A percentile compares a stretch with the other conserved stretches of the same genome.
phyloP scores from a whole-genome alignment of 2,329 filamentous ascomycete genomes.

The Cadophora gregata region DNA sequence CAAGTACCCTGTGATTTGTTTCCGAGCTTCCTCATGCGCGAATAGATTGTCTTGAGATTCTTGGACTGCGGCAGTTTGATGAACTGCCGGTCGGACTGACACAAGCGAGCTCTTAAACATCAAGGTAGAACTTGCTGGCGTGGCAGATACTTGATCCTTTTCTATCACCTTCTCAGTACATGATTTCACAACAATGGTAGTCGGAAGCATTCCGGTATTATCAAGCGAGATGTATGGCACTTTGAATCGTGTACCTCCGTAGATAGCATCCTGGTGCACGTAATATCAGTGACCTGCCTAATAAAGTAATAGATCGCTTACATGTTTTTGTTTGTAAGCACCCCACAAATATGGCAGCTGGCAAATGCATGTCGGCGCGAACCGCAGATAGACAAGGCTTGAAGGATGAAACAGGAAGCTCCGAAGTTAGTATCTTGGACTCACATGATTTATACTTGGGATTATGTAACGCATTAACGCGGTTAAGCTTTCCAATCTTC shows the following conservation, averaged over 20 bases:
- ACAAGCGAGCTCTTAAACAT: neutral
- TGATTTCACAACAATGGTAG: neutral
- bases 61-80: neutral
- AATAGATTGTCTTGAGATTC: neutral
- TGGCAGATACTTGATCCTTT: neutral
- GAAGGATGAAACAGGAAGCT: neutral
- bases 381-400: neutral
- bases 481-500: neutral
- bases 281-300: conserved; percentile 1
- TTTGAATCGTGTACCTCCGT: too few species aligned
- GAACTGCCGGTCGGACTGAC: neutral
- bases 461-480: neutral
- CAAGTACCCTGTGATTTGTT: neutral
- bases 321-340: conserved; percentile 2
- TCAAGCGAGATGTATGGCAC: neutral
- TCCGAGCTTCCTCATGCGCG: neutral
- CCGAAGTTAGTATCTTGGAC: neutral
- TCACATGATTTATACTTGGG: neutral
- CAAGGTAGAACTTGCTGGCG: neutral
- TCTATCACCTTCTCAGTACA: neutral
- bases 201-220: neutral
- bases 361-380: neutral
- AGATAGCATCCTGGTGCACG: neutral
- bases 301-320: conserved; percentile 9
- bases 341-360: neutral